A percentile compares a stretch with the other conserved stretches of the same genome.
Evolutionary conservation across 2,329 filamentous ascomycete genomes (phyloP).

Genomic region (Claviceps sp.): DNA sequence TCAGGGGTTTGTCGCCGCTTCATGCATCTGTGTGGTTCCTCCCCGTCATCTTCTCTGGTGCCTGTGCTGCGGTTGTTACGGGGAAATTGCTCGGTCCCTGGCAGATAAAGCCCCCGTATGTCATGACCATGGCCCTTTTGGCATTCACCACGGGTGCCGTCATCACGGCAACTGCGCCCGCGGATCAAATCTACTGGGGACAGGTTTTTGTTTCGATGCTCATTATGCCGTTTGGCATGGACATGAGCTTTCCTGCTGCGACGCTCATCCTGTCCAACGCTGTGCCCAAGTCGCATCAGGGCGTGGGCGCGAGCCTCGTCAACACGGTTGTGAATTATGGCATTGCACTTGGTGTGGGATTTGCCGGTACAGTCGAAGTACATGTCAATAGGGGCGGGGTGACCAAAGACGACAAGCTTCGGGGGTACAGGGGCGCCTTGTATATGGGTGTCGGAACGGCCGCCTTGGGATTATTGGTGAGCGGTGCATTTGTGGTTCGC

Average conservation of each 20-base stretch:
- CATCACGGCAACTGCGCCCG: conserved; percentile 33
- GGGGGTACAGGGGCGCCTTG: conserved; percentile 10
- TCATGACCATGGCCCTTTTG: conserved; percentile 31
- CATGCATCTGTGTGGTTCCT: conserved; percentile 30
- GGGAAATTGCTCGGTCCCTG: conserved; percentile 27
- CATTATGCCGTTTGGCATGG: conserved; percentile 49
- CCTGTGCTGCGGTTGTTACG: conserved; percentile 29
- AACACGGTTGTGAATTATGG: conserved; percentile 56
- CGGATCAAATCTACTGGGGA: conserved; percentile 48
- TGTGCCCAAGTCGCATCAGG: conserved; percentile 30
- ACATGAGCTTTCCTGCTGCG: conserved; percentile 52
- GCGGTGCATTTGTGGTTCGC: conserved; percentile 2
- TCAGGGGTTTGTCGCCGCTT: conserved; percentile 28
- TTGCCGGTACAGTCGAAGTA: conserved; percentile 50
- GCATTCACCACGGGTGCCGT: conserved; percentile 30
- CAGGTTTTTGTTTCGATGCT: conserved; percentile 46
- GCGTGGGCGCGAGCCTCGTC: conserved; percentile 39
- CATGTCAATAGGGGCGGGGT: conserved; percentile 16
- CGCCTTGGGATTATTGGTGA: conserved; percentile 9
- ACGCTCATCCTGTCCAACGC: conserved; percentile 45
- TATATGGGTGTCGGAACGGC: conserved; percentile 26
- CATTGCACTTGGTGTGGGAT: conserved; percentile 50
- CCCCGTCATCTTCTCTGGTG: conserved; percentile 29
- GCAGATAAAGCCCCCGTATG: conserved; percentile 20
- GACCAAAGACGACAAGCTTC: conserved; percentile 5